A percentile compares a stretch with the other conserved stretches of the same genome.
Conservation (phyloP, 129 eudicot genomes). For the Oenanthe sinensis region DNA sequence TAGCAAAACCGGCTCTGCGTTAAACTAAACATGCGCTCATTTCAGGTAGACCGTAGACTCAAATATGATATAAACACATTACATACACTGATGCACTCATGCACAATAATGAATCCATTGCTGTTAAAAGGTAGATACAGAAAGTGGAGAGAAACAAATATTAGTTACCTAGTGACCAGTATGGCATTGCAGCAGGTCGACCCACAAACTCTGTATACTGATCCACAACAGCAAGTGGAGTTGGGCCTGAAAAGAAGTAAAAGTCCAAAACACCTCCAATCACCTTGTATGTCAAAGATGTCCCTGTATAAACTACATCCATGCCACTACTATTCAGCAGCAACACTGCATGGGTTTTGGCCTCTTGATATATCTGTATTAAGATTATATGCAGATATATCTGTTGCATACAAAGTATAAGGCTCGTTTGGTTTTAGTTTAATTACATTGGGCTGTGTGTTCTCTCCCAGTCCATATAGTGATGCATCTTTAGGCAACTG, state of each 20-base stretch:
- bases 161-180: constrained; percentile 81
- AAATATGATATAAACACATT: not conserved
- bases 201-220: constrained; percentile 84
- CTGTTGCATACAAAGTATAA: constrained; percentile 76
- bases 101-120: no score
- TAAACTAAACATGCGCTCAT: no score
- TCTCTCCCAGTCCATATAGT: constrained; percentile 81
- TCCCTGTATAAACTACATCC: constrained; percentile 83
- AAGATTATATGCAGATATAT: constrained; percentile 62
- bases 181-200: constrained; percentile 97
- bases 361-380: constrained; percentile 63
- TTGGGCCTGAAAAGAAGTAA: constrained; percentile 79
- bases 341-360: constrained; percentile 63
- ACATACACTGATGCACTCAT: not conserved
- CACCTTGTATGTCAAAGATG: constrained; percentile 78
- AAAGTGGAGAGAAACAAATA: not conserved
- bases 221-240: constrained; percentile 76
- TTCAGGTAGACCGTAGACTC: no score
- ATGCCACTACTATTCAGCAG: constrained; percentile 85
- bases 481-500: constrained; percentile 62
- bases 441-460: constrained; percentile 87
- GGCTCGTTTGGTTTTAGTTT: constrained; percentile 72
- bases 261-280: constrained; percentile 93
- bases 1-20: not conserved
- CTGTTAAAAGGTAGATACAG: no score